Base-by-base conservation (phyloP, 2,329 filamentous ascomycete species). In the Penicillium capsulatum region DNA sequence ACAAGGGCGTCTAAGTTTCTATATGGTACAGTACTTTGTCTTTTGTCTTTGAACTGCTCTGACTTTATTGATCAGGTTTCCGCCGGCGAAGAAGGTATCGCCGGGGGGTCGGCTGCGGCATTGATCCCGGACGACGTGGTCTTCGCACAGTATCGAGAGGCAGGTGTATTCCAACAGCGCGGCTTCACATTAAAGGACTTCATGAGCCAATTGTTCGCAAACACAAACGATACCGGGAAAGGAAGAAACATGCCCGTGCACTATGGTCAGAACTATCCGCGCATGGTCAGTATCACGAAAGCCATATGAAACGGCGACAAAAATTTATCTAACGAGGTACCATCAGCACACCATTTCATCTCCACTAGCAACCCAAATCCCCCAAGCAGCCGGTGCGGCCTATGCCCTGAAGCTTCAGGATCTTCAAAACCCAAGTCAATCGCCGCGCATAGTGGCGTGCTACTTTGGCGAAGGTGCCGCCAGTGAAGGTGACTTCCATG, bases 231-330 rank as follows among this genome's bases (percentile, higher is more conserved):
- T 55, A 66, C 74, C 1, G 90, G 91, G 1, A 77, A 75, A 44
- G 92, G 90, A 1, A 80, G 91, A 47, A 97, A 95, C 58, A 98
- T 98, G 92, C 92, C 92, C 1, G 86, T 97, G 10, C 92, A 98
- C 67, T 98, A 97, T 58, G 90, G 90, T 32, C 89, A 84, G 63
- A 79, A 75, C 41, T 81, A 86, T 48, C 72, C 94, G 41, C 88
- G 95, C 54, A 89, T 95, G 58, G 85, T 90, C 62, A 62, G 79
- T 70, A 13, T 19, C 17, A 4, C 7, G 10, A 11, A 36, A 7
- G 40, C 19, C 13, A 28, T 11, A 24, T 24, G 22, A 7, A 24
- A 24, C 7, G 22, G 7, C 7, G 22, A 11, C 22, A 24, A 7
- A 11, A 11, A 11, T 6, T 28, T n/a, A 3, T 13, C 16, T 29